Evolutionary conservation across 768 basidiomycete species (phyloP), one percentile per base, ranked within the genome.

Genomic region (Boletus fagicola): DNA sequence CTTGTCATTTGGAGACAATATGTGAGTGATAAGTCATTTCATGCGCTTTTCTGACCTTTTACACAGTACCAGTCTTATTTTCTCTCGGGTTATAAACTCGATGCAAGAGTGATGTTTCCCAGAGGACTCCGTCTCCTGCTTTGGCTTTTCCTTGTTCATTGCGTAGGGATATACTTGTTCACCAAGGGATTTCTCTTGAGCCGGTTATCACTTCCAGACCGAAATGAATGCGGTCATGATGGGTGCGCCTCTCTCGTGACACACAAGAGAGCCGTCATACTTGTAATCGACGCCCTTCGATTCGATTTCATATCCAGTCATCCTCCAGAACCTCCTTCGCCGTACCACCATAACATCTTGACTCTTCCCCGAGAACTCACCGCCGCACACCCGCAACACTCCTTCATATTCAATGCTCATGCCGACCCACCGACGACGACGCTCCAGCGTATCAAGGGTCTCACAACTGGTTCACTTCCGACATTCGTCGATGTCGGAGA

Each of bases 381-480:
- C 0, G 74, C 76, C 0, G 65, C 74, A 2, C 72, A 80, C 16
- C 95, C 97, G 0, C 69, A 76, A 39, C 81, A 86, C 52, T 95
- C 94, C 0, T 85, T 96, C 71, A 77, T 98, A 44, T 94, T 92
- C 72, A 90, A 98, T 67, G 80, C 92, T 2, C 87, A 91, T 72
- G 85, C 94, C 4, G 96, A 99, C 66, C 96, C 97, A 0, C 97
- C 97, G 0, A 99, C 97, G 0, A 85, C 93, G 0, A 98, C 96
- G 0, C 80, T 98, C 39, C 97, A 98, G 70, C 83, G 97, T 2
- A 86, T 99, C 63, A 99, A 99, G 66, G 97, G 87, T 0, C 75
- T 99, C 42, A 97, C 94, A 0, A 98, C 97, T 0, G 97, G 96
- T 10, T 94, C 94, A 0, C 75, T 99, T 10, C 95, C 96, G 0